Conservation (phyloP, 768 basidiomycete genomes). For the Phaeotremella skinneri region DNA sequence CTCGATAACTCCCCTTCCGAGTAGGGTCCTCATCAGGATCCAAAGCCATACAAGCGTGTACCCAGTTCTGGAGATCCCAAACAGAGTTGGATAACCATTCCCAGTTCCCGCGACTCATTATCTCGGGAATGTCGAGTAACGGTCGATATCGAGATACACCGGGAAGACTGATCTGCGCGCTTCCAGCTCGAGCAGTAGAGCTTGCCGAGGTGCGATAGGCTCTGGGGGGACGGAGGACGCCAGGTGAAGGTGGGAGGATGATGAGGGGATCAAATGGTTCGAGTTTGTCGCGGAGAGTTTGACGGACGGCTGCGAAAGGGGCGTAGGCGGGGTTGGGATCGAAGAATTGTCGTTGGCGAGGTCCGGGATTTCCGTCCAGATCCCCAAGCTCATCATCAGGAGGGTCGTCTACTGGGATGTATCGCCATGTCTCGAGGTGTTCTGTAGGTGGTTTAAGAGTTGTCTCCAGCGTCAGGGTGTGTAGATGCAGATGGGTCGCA, state of each 20-base stretch:
- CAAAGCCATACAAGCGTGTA: conserved; percentile 30
- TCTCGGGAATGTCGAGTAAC: background rate
- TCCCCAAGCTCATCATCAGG: too few species aligned
- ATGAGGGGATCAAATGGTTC: conserved; percentile 16
- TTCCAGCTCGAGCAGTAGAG: conserved; percentile 1
- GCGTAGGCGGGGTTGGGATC: conserved; percentile 26
- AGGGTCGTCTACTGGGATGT: too few species aligned
- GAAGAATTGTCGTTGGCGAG: background rate
- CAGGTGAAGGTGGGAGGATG: background rate
- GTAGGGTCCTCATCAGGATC: conserved; percentile 18
- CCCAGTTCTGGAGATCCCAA: conserved; percentile 34
- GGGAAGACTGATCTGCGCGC: conserved; percentile 5
- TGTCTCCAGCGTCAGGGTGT: conserved; percentile 33
- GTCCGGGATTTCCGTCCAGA: too few species aligned
- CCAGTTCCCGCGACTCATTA: background rate
- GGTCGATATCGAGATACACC: conserved; percentile 1
- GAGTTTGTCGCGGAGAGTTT: conserved; percentile 5
- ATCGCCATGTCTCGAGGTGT: too few species aligned
- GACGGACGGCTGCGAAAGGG: conserved; percentile 4
- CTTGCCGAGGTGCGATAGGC: background rate
- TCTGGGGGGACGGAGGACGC: conserved; percentile 3
- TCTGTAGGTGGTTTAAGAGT: conserved; percentile 19
- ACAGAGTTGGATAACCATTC: conserved; percentile 32
- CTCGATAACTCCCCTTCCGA: conserved; percentile 13
- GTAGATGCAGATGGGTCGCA: conserved; percentile 26